phyloP scores from a whole-genome alignment of 768 basidiomycete genomes.

The Rhizopogon roseolus region DNA sequence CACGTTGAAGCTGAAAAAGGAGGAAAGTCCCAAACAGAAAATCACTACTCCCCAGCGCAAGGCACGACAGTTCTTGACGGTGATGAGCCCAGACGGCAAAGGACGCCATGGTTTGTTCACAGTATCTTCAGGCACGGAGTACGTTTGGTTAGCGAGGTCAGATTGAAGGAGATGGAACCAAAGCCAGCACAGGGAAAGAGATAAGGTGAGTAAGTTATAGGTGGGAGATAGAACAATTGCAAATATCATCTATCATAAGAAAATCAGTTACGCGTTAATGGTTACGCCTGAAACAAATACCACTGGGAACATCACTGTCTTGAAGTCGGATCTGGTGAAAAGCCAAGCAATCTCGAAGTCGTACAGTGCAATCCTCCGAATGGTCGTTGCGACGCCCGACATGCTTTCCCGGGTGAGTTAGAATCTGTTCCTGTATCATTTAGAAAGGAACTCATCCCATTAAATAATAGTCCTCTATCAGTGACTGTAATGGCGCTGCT shows the following conservation, averaged over 20 bases:
- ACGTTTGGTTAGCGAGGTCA: slow-evolving; percentile 29
- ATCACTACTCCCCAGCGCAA: slow-evolving; percentile 29
- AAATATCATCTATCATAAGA: slow-evolving; percentile 6
- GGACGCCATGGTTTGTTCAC: slow-evolving; percentile 34
- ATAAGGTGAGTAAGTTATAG: background rate
- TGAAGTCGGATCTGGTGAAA: slow-evolving; percentile 31
- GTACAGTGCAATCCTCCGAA: background rate
- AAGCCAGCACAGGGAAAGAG: slow-evolving; percentile 17
- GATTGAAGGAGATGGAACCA: slow-evolving; percentile 29
- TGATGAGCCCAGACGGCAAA: slow-evolving; percentile 30
- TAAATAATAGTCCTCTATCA: too few relatives aligned
- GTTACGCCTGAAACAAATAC: slow-evolving; percentile 12
- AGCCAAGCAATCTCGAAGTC: slow-evolving; percentile 25
- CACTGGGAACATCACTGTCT: slow-evolving; percentile 30
- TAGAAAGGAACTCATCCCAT: too few relatives aligned
- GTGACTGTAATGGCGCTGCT: too few relatives aligned
- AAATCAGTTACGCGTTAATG: background rate
- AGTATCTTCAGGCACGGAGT: slow-evolving; percentile 24
- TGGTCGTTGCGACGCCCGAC: too few relatives aligned
- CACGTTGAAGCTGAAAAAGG: slow-evolving; percentile 10
- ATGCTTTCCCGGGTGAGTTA: too few relatives aligned
- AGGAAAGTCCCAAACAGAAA: slow-evolving; percentile 23
- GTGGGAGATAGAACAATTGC: slow-evolving; percentile 5
- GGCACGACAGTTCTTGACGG: slow-evolving; percentile 10
- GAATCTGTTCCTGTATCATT: too few relatives aligned